Evolutionary conservation across 2,329 filamentous ascomycete species (phyloP).

Genomic region (Talaromyces albobiverticillius): DNA sequence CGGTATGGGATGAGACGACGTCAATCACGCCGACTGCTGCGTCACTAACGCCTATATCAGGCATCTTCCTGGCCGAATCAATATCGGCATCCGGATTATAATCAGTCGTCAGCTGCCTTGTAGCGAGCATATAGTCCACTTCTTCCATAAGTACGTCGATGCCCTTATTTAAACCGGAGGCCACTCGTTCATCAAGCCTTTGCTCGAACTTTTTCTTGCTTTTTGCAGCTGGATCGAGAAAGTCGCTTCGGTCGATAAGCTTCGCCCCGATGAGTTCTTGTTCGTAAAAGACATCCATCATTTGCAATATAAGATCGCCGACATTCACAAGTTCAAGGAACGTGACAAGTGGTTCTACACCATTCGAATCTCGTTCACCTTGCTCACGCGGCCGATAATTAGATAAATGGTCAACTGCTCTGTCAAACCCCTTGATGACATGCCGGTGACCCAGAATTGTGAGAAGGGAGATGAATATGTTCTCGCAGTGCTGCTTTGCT

Average conservation of each 20-base stretch:
- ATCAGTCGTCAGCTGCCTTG: constrained; percentile 79
- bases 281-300: constrained; percentile 98
- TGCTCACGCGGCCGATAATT: constrained; percentile 82
- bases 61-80: constrained; percentile 31
- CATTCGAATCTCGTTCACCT: constrained; percentile 61
- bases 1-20: constrained; percentile 82
- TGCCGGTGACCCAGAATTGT: constrained; percentile 82
- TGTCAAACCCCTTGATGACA: constrained; percentile 89
- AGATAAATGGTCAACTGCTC: constrained; percentile 85
- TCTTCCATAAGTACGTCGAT: constrained; percentile 99
- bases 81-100: constrained; percentile 68
- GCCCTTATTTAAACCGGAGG: constrained; percentile 91
- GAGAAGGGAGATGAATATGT: constrained; percentile 81
- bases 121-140: constrained; percentile 91
- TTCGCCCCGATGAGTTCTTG: constrained; percentile 83
- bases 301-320: constrained; percentile 94
- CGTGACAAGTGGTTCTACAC: constrained; percentile 86
- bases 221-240: constrained; percentile 83
- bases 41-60: constrained; percentile 63
- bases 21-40: constrained; percentile 80
- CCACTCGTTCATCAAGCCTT: constrained; percentile 95
- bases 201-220: constrained; percentile 99
- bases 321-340: constrained; percentile 98
- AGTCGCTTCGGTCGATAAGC: constrained; percentile 89
- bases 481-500: constrained; percentile 81